phyloP scores from a whole-genome alignment of 225 moss, liverwort and hornwort genomes.

The Anthoceros angustus region DNA sequence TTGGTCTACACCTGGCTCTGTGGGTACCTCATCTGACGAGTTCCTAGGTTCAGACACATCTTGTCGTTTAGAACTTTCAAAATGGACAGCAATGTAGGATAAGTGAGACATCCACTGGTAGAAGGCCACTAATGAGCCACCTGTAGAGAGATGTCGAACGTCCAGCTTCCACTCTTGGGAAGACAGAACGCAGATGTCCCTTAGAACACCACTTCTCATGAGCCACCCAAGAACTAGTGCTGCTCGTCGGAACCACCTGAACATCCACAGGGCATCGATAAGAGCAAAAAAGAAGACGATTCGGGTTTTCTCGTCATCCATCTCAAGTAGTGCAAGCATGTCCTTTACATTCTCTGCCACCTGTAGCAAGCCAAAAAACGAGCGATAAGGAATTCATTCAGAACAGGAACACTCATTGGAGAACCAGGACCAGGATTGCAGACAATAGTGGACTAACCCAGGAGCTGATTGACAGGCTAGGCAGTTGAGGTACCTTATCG shows the following conservation, averaged over 20 bases:
- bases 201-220: constrained; percentile 43
- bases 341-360: constrained; percentile 26
- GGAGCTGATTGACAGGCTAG: neutral
- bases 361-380: constrained; percentile 19
- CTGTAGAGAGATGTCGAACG: constrained; percentile 68
- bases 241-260: constrained; percentile 85
- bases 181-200: constrained; percentile 41
- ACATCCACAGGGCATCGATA: constrained; percentile 76
- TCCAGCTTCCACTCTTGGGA: constrained; percentile 84
- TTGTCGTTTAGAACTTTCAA: neutral
- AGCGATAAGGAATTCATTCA: constrained; percentile 4
- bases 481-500: constrained; percentile 38
- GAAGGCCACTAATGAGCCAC: constrained; percentile 69
- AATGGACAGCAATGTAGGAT: constrained; percentile 31
- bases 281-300: constrained; percentile 54
- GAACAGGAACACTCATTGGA: no score
- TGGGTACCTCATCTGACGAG: neutral
- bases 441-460: neutral
- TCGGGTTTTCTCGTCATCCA: constrained; percentile 53
- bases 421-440: neutral
- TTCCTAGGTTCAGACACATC: neutral
- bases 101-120: constrained; percentile 88
- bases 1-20: constrained; percentile 6
- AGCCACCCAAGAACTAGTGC: constrained; percentile 63
- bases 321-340: constrained; percentile 34